These are phyloP conservation scores for Sporothrix phasma DNA, from an alignment of 2,329 filamentous ascomycete genomes.

Conservation along the genomic window DNA sequence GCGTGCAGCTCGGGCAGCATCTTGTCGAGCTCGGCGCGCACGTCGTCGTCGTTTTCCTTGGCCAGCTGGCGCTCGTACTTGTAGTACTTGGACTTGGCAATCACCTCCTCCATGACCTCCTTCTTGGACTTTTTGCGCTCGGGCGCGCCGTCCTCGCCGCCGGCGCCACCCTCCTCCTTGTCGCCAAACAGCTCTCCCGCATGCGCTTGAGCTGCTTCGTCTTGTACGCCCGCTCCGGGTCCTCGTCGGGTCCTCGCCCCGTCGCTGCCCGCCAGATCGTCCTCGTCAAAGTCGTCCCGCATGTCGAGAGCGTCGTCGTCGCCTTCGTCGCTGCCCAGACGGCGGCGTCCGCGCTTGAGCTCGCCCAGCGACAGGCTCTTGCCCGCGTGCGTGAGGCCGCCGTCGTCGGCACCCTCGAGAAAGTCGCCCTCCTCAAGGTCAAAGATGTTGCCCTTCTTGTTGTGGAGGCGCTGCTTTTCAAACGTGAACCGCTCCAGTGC, in stretches of 20 bases:
- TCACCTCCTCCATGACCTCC: slow-evolving; percentile 96
- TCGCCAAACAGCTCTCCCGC: slow-evolving; percentile 35
- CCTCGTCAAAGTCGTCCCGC: slow-evolving; percentile 69
- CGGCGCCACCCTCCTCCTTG: slow-evolving; percentile 28
- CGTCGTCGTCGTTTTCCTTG: slow-evolving; percentile 87
- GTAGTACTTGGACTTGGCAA: slow-evolving; percentile 91
- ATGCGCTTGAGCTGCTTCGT: slow-evolving; percentile 48
- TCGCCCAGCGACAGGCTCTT: slow-evolving; percentile 18
- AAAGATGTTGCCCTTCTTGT: slow-evolving; percentile 68
- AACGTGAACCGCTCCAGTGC: slow-evolving; percentile 83
- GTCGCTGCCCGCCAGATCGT: slow-evolving; percentile 52
- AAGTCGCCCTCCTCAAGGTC: slow-evolving; percentile 75
- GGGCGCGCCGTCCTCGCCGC: slow-evolving; percentile 49
- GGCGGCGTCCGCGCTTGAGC: neutral
- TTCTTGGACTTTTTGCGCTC: slow-evolving; percentile 90
- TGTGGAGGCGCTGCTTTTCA: slow-evolving; percentile 68
- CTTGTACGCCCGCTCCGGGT: slow-evolving; percentile 50
- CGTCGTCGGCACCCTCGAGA: neutral
- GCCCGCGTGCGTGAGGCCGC: slow-evolving; percentile 42
- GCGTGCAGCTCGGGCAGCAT: slow-evolving; percentile 67
- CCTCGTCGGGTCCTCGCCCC: slow-evolving; percentile 53
- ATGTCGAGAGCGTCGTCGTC: neutral
- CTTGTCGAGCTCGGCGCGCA: slow-evolving; percentile 75
- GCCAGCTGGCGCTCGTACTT: slow-evolving; percentile 88
- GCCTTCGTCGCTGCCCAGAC: slow-evolving; percentile 13